phyloP scores from a whole-genome alignment of 495 filamentous ascomycete species.

The Cercophora newfieldiana region DNA sequence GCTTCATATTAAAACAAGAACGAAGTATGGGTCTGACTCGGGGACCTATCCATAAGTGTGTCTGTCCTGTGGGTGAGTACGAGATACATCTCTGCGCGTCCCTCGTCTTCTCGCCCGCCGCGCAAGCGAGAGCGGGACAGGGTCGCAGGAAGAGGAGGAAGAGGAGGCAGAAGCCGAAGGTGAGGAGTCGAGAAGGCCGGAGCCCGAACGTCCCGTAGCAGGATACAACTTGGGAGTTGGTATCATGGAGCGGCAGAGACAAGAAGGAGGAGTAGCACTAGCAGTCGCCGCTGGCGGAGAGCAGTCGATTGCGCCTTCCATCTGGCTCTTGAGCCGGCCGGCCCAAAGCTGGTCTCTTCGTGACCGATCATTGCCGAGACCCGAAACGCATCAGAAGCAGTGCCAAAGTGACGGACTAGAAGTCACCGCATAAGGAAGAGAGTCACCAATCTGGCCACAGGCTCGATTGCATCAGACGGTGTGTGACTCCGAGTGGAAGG shows the following conservation, averaged over 20 bases:
- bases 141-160: neutral
- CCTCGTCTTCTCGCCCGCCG: constrained; percentile 5
- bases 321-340: no score
- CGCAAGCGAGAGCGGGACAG: constrained; percentile 25
- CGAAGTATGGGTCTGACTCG: constrained; percentile 27
- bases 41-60: constrained; percentile 15
- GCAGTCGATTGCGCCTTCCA: neutral
- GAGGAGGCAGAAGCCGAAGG: neutral
- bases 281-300: neutral
- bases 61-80: constrained; percentile 9
- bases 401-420: neutral
- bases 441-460: constrained; percentile 5
- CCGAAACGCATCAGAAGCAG: neutral
- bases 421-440: neutral
- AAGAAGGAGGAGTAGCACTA: neutral
- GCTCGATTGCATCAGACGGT: neutral
- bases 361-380: neutral
- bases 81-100: constrained; percentile 7
- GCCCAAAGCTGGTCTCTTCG: neutral
- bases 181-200: neutral
- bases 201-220: neutral
- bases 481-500: constrained; percentile 16
- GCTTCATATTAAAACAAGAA: constrained; percentile 64
- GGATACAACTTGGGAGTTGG: neutral
- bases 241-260: neutral